Base-by-base conservation (phyloP, 331 rosid species). In the Ulmus americana region DNA sequence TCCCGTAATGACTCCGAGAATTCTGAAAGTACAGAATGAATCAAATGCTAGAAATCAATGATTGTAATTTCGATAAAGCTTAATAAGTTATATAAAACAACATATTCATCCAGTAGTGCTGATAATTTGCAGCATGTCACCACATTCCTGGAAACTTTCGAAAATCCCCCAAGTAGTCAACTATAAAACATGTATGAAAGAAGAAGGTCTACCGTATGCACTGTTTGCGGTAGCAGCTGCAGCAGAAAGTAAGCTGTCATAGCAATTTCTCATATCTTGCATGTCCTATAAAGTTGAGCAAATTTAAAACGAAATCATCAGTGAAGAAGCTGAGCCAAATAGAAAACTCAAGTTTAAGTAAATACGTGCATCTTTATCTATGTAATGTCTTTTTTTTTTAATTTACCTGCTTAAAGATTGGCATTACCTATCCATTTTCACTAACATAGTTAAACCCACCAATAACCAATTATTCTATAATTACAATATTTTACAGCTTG, bases 181-280 rank as follows among this genome's bases (percentile, higher is more conserved):
- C 64, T 20, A 28, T 28, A 48, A 57, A 13, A 49, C 43, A 48
- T 47, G 62, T 14, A 18, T 47, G 46, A 74, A 38, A 5, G 62
- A 44, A 71, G 48, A 65, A 43, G 45, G 39, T 51, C 62, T 83
- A 90, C 97, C 97, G 8, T 77, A 90, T 60, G 97, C 92, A 71
- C 95, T 87, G 73, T 90, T 90, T 55, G 90, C 81, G 3, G 91
- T 85, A 8, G 95, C 95, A 5, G 97, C 97, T 6, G 97, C 95
- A 0, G 97, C 97, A 69, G 95, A 80, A 64, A 90, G 97, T 69
- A 87, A 61, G 74, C 88, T 76, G 72, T 90, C 97, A 64, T 87
- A 90, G 85, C 95, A 90, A 68, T 80, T 77, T 80, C 88, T 80
- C 85, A 90, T 90, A n/a, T 81, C 90, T 59, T 78, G 92, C 97